Base-by-base conservation (phyloP, 2,329 filamentous ascomycete species). In the Paraphoma sp. region DNA sequence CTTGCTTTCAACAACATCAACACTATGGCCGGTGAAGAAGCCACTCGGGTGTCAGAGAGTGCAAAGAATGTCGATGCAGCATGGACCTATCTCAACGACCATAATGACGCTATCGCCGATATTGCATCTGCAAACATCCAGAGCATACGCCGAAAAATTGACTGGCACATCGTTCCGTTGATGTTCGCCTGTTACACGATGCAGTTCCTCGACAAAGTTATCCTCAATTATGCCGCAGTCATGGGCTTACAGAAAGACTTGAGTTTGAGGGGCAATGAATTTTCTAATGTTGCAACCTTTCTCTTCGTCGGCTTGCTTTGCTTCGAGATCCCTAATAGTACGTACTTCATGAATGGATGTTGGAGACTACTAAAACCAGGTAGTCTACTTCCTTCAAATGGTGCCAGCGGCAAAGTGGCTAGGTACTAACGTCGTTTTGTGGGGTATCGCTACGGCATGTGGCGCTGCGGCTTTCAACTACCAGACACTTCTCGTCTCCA, bases 361-460 rank as follows among this genome's bases (percentile, higher is more conserved):
- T 28, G 51, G 36, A 7, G 18, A 10, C 16, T 4, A 46, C 28
- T 30, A 31, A 31, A 11, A 31, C 18, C 4, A 29, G 4, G 2
- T 17, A 59, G 56, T 57, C 40, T 57, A 57, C 36, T 55, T 63
- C 40, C 57, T 85, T 74, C 83, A 85, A 62, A 76, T 78, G 17
- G 65, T 84, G 1, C 83, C 83, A 0, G 80, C 81, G 0, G 82
- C 82, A 16, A 85, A 84, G 64, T 84, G 82, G 57, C 73, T 86
- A 4, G 81, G 81, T 1, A 45, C 65, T 1, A 75, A 72, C 51
- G 75, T 81, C 7, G 63, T 74, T 3, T 64, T 80, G 10, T 84
- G 80, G 81, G 82, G 80, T 10, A 65, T 80, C 4, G 78, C 82
- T 43, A 79, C 83, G 3, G 74, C 80, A 0, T 72, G 78, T 14